These are phyloP conservation scores for Metrosideros polymorpha DNA, from an alignment of 441 rosid genomes.

Conservation along the genomic window DNA sequence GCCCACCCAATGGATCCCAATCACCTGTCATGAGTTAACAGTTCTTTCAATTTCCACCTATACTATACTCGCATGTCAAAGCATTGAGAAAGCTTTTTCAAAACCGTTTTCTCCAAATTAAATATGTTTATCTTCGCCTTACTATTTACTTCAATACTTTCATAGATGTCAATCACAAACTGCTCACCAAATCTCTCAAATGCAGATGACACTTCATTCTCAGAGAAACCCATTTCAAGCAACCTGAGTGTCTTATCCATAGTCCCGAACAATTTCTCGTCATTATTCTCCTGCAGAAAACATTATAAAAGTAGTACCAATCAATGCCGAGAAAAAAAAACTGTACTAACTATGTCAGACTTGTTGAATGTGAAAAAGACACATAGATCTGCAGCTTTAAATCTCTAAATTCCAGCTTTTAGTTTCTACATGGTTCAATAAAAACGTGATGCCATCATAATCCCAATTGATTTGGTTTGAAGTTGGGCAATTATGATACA, in stretches of 20 bases:
- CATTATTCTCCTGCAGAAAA: slow-evolving; percentile 39
- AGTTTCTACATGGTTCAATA: not conserved
- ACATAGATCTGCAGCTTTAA: not conserved
- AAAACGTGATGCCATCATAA: not conserved
- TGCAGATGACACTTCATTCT: slow-evolving; percentile 73
- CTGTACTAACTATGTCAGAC: not conserved
- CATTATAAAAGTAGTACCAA: slow-evolving; percentile 10
- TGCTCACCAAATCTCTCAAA: slow-evolving; percentile 75
- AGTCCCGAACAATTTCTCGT: slow-evolving; percentile 65
- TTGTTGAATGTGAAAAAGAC: not conserved
- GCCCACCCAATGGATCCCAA: not conserved
- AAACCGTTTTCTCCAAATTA: not conserved
- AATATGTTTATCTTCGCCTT: not conserved
- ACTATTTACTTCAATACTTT: not conserved
- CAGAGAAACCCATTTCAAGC: slow-evolving; percentile 94
- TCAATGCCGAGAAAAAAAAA: not conserved
- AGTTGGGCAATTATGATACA: not conserved
- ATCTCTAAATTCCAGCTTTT: not conserved
- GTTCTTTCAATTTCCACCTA: not conserved
- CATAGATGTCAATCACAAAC: not conserved
- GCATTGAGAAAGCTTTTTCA: not conserved
- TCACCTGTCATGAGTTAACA: not conserved
- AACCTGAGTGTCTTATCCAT: slow-evolving; percentile 79
- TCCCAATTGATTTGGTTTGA: not conserved
- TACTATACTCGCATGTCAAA: not conserved